Evolutionary conservation across 768 basidiomycete species (phyloP).

Genomic region (Psilocybe sp.): DNA sequence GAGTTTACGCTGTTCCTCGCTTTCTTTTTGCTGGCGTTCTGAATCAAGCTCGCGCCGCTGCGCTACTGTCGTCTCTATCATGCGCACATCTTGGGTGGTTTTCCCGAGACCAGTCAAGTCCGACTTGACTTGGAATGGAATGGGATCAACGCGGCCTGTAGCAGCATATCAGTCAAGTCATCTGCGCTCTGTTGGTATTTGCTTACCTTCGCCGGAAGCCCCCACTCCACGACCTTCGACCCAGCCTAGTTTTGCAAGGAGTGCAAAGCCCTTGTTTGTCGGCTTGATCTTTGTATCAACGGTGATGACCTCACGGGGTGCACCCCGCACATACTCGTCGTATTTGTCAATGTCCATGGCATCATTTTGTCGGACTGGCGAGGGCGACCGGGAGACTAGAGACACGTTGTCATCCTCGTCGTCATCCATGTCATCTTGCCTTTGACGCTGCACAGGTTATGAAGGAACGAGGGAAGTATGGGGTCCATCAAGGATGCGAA

Average conservation of each 20-base stretch:
- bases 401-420: slow-evolving; percentile 67
- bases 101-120: slow-evolving; percentile 83
- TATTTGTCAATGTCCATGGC: slow-evolving; percentile 61
- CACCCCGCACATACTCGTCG: slow-evolving; percentile 56
- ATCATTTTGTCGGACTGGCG: slow-evolving; percentile 47
- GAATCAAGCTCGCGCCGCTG: slow-evolving; percentile 79
- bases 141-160: slow-evolving; percentile 76
- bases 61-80: slow-evolving; percentile 84
- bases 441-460: slow-evolving; percentile 60
- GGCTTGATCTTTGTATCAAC: slow-evolving; percentile 79
- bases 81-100: slow-evolving; percentile 70
- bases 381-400: slow-evolving; percentile 72
- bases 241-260: slow-evolving; percentile 85
- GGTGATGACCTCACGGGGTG: slow-evolving; percentile 66
- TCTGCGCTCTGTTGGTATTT: background rate
- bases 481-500: slow-evolving; percentile 38
- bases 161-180: background rate
- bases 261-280: slow-evolving; percentile 76
- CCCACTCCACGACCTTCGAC: slow-evolving; percentile 76
- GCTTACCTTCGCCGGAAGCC: slow-evolving; percentile 68
- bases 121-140: slow-evolving; percentile 77
- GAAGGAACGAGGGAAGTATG: slow-evolving; percentile 56
- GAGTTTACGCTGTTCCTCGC: slow-evolving; percentile 67
- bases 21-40: slow-evolving; percentile 78
- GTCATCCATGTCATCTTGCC: slow-evolving; percentile 47